These are phyloP conservation scores for Entonaema liquescens DNA, from an alignment of 495 filamentous ascomycete genomes.

Conservation along the genomic window DNA sequence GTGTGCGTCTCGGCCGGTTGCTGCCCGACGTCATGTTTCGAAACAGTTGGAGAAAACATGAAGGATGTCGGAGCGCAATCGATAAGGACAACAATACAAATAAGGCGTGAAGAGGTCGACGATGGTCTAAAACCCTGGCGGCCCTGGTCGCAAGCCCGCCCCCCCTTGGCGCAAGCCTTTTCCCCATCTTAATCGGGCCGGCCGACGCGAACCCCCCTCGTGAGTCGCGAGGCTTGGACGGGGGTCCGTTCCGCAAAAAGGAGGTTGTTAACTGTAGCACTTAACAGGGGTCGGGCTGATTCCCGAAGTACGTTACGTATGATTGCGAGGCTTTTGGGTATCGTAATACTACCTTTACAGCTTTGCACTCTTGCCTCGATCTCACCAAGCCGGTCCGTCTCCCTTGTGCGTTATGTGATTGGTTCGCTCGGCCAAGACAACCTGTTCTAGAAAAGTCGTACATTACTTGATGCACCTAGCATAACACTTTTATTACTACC, in stretches of 20 bases:
- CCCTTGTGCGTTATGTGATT: conserved; percentile 1
- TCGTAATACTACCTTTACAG: not conserved
- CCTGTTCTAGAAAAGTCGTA: conserved; percentile 39
- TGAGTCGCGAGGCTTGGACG: conserved; percentile 27
- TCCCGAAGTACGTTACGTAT: not conserved
- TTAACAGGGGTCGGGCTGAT: conserved; percentile 30
- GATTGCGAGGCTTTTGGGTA: not conserved
- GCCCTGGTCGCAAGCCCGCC: not conserved
- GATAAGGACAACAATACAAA: not conserved
- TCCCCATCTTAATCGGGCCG: conserved; percentile 37
- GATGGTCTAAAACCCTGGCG: no score
- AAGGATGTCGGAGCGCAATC: not conserved
- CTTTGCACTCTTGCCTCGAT: not conserved
- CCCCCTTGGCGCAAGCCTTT: conserved; percentile 3
- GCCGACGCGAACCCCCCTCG: conserved; percentile 32
- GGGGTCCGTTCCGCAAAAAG: conserved; percentile 37
- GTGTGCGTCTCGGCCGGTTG: not conserved
- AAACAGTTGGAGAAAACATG: not conserved
- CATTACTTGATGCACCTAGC: not conserved
- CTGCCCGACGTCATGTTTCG: not conserved
- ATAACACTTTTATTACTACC: no score
- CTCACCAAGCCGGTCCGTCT: not conserved
- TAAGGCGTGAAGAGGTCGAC: no score
- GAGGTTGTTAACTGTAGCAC: conserved; percentile 20
- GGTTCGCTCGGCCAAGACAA: conserved; percentile 27